Evolutionary conservation across 1,284 basidiomycete genomes (phyloP), one percentile per base, ranked within the genome.

Genomic region (Anthracocystis walkeri): DNA sequence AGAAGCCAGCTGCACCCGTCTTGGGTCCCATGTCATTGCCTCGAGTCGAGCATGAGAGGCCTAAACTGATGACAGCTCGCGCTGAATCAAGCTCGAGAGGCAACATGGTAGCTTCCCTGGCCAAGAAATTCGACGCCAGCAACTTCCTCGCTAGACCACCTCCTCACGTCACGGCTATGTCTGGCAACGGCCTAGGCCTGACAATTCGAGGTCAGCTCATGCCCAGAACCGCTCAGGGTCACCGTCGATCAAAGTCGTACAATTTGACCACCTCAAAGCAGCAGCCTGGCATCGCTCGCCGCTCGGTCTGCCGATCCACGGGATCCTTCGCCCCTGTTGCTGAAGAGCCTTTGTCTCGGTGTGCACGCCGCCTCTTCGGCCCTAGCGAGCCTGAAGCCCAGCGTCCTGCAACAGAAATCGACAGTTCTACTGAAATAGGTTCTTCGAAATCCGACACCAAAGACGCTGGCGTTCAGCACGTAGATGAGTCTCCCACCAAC

Each of bases 241-340:
- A 76, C 29, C 66, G 66, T n/a, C 56, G 65, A 20, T 70, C 66
- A 27, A 69, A 77, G 54, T 66, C 66, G 11, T 60, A 70, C 42
- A 70, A 45, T 5, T 7, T 71, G n/a, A 14, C 33, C 2, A 57
- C 46, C 35, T 41, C 63, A 2, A 38, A 25, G 0, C 56, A 62
- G 35, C 56, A 52, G 12, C 5, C 10, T 0, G 53, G 56, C 11
- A 31, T 42, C 4, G n/a, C 41, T 1, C 58, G 51, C 1, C 51
- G 23, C 0, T 56, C 68, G 1, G 38, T 50, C 4, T 62, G 67
- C 18, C 67, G 67, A 38, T 70, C 62, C 2, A 65, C 63, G 1
- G 68, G 68, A 11, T 71, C 68, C 3, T 46, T 54, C 46, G 63
- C 42, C 1, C 54, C 51, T 23, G 25, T 41, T 16, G 42, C 48